phyloP scores from a whole-genome alignment of 371 early-diverging fungal species.

The Paramicrosporidium saccamoebae region DNA sequence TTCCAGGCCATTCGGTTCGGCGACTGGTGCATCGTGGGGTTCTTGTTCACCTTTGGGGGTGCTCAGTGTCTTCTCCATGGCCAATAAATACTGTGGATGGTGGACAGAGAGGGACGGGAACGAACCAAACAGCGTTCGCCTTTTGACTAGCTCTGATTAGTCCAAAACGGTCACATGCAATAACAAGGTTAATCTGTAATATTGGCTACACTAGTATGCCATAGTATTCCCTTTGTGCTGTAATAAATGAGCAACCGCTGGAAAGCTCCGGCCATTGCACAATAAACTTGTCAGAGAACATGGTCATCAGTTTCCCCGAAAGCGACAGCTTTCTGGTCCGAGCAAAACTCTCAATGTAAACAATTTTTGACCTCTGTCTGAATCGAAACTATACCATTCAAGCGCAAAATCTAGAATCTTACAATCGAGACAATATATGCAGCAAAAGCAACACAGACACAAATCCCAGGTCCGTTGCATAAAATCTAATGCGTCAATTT shows the following conservation, averaged over 20 bases:
- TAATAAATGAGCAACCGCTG: constrained; percentile 15
- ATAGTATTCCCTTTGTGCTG: no score
- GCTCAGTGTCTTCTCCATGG: no score
- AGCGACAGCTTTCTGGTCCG: constrained; percentile 44
- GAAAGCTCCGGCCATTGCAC: constrained; percentile 57
- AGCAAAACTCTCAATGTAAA: constrained; percentile 73
- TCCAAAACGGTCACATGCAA: no score
- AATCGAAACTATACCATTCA: constrained; percentile 15
- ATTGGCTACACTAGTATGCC: constrained; percentile 26
- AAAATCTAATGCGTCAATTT: constrained; percentile 12
- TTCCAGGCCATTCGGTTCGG: no score
- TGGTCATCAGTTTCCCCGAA: constrained; percentile 42
- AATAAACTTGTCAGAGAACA: constrained; percentile 37
- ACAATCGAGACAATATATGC: constrained; percentile 19
- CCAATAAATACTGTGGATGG: no score
- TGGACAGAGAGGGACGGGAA: no score
- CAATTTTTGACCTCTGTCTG: no score
- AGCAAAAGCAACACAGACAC: constrained; percentile 29
- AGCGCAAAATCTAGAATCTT: constrained; percentile 11
- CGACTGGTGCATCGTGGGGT: no score
- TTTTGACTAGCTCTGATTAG: no score
- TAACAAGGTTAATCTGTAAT: background rate
- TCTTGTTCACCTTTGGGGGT: no score
- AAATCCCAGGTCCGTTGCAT: constrained; percentile 83
- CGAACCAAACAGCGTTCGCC: no score